Base-by-base conservation (phyloP, 345 rosid species). In the Acer yangbiense region DNA sequence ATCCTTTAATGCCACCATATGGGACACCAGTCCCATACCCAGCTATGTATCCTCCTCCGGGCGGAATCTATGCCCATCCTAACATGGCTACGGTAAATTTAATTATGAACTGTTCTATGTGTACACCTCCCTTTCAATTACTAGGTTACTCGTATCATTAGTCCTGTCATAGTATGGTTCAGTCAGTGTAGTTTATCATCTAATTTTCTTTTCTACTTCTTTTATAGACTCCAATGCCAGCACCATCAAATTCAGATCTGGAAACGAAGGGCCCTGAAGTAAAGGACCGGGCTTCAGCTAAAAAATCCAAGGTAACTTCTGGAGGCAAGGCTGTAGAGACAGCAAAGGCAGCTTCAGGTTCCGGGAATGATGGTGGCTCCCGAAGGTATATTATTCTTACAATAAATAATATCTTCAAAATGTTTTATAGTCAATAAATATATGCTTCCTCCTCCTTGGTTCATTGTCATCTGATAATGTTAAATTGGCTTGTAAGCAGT, bases 11-110 rank as follows among this genome's bases (percentile, higher is more conserved):
- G 74, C 88, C 97, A 50, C 97, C 97, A 27, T 94, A 92, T 65
- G 99, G 98, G 58, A 91, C 98, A 10, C 97, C 95, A 21, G 95
- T 96, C 78, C 98, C 99, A 35, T 97, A 97, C 65, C 92, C 95
- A 39, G 89, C 96, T 67, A 87, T 97, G 67, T 97, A 94, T 86
- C 97, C 99, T 86, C 97, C 99, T 74, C 90, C 95, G 0, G 98
- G 95, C 10, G 92, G 94, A 62, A 89, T 95, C 32, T 97, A 97
- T 83, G 93, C 96, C 21, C 98, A 94, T 89, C 94, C 97, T 69
- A 86, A 78, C 81, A 89, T 97, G 90, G 82, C 95, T 68, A 82
- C 55, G 90, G 99, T 97, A 91, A 76, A 63, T 20, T 27, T 41
- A 27, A 35, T 69, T 77, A 54, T 44, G 41, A 39, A 55, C 23